Conservation (phyloP, 108 stramenopile genomes). For the Mediolabrus comicus region DNA sequence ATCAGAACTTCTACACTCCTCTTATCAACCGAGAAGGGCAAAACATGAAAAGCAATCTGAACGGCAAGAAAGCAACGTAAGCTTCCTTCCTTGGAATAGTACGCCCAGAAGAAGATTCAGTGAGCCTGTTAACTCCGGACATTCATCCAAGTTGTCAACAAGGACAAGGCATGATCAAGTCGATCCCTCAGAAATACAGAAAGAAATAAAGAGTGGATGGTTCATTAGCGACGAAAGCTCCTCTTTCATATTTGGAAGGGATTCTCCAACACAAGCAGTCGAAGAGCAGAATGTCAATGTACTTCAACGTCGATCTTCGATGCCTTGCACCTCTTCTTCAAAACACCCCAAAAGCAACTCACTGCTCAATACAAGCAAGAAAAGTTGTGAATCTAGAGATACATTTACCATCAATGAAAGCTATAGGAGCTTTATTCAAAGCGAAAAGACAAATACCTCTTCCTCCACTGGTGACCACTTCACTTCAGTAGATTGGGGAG, state of each 20-base stretch:
- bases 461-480: no score
- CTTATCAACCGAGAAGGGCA: not conserved
- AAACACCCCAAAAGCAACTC: not conserved
- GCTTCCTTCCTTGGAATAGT: not conserved
- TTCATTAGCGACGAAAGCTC: not conserved
- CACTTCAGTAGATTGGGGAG: not conserved
- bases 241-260: not conserved
- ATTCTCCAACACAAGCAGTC: not conserved
- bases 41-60: not conserved
- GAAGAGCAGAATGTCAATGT: not conserved
- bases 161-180: not conserved
- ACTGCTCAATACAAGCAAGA: not conserved
- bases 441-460: not conserved
- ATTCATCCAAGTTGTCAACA: no score
- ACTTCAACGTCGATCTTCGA: not conserved
- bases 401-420: not conserved
- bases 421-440: not conserved
- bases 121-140: not conserved
- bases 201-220: not conserved
- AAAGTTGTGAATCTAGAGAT: no score
- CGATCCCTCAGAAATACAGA: not conserved
- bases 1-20: not conserved
- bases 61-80: not conserved
- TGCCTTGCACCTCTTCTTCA: not conserved
- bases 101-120: not conserved